phyloP scores from a whole-genome alignment of 768 basidiomycete genomes.

The Psilocybe cyanescens region DNA sequence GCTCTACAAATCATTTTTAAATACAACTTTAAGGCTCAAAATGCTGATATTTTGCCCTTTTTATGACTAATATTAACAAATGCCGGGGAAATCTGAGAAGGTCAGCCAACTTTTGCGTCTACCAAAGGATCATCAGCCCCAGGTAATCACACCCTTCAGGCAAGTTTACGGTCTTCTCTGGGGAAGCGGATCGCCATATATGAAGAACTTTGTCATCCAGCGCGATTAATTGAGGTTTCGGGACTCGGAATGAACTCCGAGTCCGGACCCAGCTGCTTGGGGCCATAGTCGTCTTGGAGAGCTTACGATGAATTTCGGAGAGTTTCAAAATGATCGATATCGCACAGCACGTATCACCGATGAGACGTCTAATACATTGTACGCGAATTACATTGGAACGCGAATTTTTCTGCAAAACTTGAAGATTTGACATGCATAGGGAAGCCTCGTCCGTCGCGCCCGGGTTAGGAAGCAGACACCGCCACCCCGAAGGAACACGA shows the following conservation, averaged over 20 bases:
- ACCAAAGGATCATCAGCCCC: not conserved
- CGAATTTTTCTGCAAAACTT: no score
- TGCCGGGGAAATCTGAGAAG: no score
- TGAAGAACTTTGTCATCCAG: not conserved
- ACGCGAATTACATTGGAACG: no score
- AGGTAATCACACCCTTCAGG: not conserved
- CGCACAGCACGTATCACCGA: no score
- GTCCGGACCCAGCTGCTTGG: not conserved
- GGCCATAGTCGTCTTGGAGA: not conserved
- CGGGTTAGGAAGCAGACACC: not conserved
- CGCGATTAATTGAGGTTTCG: no score
- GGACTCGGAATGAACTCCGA: not conserved
- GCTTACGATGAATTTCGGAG: not conserved
- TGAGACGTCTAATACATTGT: no score
- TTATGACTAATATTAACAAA: no score
- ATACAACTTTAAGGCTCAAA: no score
- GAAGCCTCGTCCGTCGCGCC: not conserved
- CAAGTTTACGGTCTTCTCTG: not conserved
- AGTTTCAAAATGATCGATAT: no score
- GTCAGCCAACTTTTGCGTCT: no score
- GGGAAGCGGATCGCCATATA: not conserved
- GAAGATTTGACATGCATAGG: not conserved
- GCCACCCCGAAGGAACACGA: not conserved
- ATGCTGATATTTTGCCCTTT: no score
- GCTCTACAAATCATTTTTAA: no score